Conservation (phyloP, 1,284 basidiomycete genomes). For the Hypsizygus ulmarius region DNA sequence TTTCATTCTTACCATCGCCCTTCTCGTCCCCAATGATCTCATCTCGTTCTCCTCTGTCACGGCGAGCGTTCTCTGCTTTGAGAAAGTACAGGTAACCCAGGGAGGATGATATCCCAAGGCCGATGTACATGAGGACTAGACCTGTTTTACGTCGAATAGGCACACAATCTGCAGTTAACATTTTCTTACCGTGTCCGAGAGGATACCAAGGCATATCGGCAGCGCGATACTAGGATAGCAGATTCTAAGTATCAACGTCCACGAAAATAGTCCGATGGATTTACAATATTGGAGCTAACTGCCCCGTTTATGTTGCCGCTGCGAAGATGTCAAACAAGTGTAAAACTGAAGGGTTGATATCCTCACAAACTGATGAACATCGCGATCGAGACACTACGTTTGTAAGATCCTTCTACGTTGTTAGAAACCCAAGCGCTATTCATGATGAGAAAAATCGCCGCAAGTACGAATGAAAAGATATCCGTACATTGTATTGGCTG, state of each 20-base stretch:
- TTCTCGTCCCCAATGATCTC: slow-evolving; percentile 58
- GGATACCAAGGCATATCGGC: slow-evolving; percentile 68
- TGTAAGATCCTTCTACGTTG: slow-evolving; percentile 74
- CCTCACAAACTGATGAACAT: slow-evolving; percentile 66
- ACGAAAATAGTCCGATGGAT: slow-evolving; percentile 22
- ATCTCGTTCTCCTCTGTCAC: slow-evolving; percentile 63
- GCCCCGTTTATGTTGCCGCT: slow-evolving; percentile 72
- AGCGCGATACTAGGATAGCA: slow-evolving; percentile 49
- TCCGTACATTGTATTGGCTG: slow-evolving; percentile 63
- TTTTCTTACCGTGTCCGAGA: slow-evolving; percentile 45
- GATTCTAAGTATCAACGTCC: not conserved
- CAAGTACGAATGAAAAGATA: not conserved
- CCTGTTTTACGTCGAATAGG: slow-evolving; percentile 34
- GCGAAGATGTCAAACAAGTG: not conserved
- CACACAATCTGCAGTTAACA: not conserved
- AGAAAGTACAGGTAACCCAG: slow-evolving; percentile 45
- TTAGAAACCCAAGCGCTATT: slow-evolving; percentile 66
- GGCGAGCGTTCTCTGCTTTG: slow-evolving; percentile 56
- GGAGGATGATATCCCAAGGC: slow-evolving; percentile 56
- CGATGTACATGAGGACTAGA: slow-evolving; percentile 70
- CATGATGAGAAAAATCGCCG: slow-evolving; percentile 7
- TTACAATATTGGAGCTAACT: slow-evolving; percentile 65
- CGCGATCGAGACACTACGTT: slow-evolving; percentile 68
- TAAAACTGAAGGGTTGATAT: not conserved
- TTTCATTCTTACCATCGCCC: slow-evolving; percentile 29